These are phyloP conservation scores for Ophiosphaerella korrae DNA, from an alignment of 2,329 filamentous ascomycete species.

Conservation along the genomic window DNA sequence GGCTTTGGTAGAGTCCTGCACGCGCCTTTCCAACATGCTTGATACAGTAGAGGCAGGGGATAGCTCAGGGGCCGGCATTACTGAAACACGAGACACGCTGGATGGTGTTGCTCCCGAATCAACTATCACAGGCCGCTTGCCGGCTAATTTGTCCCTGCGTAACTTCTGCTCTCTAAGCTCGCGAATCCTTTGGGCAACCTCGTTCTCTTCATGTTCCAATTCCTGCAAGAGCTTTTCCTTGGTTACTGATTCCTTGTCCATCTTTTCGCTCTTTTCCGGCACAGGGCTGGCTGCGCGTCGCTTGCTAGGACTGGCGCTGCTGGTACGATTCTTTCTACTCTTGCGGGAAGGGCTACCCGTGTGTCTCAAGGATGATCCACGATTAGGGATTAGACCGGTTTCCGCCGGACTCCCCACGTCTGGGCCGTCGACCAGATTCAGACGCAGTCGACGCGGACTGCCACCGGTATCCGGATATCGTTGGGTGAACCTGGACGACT, in stretches of 20 bases:
- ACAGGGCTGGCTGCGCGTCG: slow-evolving; percentile 34
- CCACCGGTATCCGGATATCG: slow-evolving; percentile 39
- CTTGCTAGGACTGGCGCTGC: slow-evolving; percentile 31
- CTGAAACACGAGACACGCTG: slow-evolving; percentile 42
- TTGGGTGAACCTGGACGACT: slow-evolving; percentile 35
- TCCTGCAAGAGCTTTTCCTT: slow-evolving; percentile 41
- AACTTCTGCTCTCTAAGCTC: slow-evolving; percentile 63
- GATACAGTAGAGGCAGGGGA: slow-evolving; percentile 43
- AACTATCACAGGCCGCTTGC: slow-evolving; percentile 33
- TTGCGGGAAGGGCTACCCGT: slow-evolving; percentile 41
- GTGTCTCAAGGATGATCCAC: slow-evolving; percentile 42
- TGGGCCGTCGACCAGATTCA: slow-evolving; percentile 30
- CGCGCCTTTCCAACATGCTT: slow-evolving; percentile 37
- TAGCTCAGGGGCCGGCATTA: slow-evolving; percentile 28
- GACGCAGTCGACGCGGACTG: slow-evolving; percentile 37
- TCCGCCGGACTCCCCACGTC: slow-evolving; percentile 34
- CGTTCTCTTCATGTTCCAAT: slow-evolving; percentile 54
- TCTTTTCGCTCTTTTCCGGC: slow-evolving; percentile 31
- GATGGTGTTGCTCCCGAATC: slow-evolving; percentile 50
- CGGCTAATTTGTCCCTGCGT: slow-evolving; percentile 54
- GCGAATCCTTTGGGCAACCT: slow-evolving; percentile 63
- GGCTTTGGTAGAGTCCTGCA: slow-evolving; percentile 45
- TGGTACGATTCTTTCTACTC: slow-evolving; percentile 30
- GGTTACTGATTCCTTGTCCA: slow-evolving; percentile 26
- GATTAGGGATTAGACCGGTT: slow-evolving; percentile 38